Conservation (phyloP, 345 rosid genomes). For the Eucalyptus cladocalyx region DNA sequence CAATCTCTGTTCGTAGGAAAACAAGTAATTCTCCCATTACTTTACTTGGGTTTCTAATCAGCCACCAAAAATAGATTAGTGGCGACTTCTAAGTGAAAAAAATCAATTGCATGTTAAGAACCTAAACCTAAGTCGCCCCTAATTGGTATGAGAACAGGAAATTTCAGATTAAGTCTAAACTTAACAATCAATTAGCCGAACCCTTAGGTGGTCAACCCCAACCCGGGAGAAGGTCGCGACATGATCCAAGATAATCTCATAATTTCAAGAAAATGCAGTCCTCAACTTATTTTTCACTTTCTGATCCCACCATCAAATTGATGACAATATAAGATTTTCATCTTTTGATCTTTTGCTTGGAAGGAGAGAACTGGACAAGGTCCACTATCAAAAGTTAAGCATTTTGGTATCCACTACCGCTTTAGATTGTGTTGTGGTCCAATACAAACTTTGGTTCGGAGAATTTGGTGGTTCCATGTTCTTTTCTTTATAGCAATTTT, state of each 20-base stretch:
- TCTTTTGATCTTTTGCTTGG: neutral
- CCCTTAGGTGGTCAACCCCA: no score
- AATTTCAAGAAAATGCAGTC: neutral
- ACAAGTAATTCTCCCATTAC: no score
- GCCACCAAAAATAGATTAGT: no score
- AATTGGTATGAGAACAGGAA: no score
- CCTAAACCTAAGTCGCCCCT: no score
- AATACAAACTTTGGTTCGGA: neutral
- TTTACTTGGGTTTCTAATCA: no score
- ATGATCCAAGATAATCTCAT: neutral
- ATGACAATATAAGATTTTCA: neutral
- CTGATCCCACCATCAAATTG: neutral
- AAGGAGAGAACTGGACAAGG: neutral
- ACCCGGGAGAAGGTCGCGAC: no score
- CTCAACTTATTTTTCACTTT: neutral
- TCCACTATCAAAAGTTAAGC: neutral
- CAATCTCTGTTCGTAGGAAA: no score
- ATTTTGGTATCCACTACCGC: neutral
- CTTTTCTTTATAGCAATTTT: neutral
- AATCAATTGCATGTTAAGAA: no score
- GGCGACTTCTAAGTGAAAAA: no score
- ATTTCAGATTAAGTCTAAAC: no score
- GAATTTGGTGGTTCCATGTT: neutral
- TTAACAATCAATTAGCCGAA: no score
- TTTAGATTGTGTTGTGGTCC: neutral